Base-by-base conservation (phyloP, 768 basidiomycete genomes). In the Naganishia onofrii region DNA sequence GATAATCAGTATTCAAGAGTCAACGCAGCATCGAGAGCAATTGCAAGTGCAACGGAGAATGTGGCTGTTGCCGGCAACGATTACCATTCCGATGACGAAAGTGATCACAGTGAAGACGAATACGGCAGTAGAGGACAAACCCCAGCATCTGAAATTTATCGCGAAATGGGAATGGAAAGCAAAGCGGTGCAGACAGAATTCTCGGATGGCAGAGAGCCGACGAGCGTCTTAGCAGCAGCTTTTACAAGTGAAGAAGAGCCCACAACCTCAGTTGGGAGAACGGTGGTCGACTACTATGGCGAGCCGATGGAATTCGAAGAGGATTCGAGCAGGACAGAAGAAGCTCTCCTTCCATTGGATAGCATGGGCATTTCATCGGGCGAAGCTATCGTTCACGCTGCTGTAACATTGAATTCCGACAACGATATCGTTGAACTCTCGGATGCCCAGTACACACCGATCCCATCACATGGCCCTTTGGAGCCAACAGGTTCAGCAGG, bases 161-260 rank as follows among this genome's bases (percentile, higher is more conserved):
- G 60, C 28, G 60, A 63, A 28, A 63, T 19, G 26, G 60, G 60
- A n/a, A 63, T 63, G 60, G 60, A 42, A 29, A 63, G 60, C 60
- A 63, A 15, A n/a, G 60, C 23, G 23, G 42, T 44, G 13, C 60
- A 63, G 23, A 63, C 60, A 26, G 60, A 63, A 34, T 1, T 42
- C 2, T 3, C 23, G 26, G 38, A 58, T 21, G 57, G 32, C 19
- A 15, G 9, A 12, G 38, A 42, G n/a, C 23, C 29, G 54, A 34
- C 28, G 4, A 26, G 42, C 17, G 21, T 23, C 60, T 12, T 42
- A 5, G 17, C 21, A 38, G 57, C 15, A 36, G 57, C n/a, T 23
- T 10, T 12, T n/a, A 23, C 34, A n/a, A 15, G n/a, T 21, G 23
- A 36, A 17, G 48, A 21, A 44, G 38, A n/a, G 60, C 38, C 3